Conservation (phyloP, 768 basidiomycete species). For the Lactarius sp. region DNA sequence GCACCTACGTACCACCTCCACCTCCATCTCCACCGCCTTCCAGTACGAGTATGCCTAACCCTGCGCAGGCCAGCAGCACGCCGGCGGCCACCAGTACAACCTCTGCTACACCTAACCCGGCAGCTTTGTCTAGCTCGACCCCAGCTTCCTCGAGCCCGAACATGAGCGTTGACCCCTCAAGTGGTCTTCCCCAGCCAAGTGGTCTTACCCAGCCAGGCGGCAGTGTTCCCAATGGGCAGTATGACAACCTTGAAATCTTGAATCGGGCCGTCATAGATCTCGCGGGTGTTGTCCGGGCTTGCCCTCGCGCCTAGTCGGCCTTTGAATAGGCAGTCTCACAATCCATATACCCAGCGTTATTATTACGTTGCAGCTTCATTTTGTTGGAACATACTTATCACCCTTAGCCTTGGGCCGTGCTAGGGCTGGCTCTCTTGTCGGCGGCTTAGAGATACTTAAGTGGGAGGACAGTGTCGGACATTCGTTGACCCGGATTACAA, state of each 20-base stretch:
- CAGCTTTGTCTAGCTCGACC: background rate
- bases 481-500: slow-evolving; percentile 9
- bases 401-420: background rate
- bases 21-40: slow-evolving; percentile 9
- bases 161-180: background rate
- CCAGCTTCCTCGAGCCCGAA: background rate
- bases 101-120: background rate
- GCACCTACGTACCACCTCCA: background rate
- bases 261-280: slow-evolving; percentile 6
- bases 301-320: background rate
- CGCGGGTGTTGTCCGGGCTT: background rate
- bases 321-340: background rate
- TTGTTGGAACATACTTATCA: slow-evolving; percentile 9
- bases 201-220: slow-evolving; percentile 1
- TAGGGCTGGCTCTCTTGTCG: slow-evolving; percentile 7
- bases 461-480: background rate
- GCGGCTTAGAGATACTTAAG: background rate
- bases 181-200: slow-evolving; percentile 2
- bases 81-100: background rate
- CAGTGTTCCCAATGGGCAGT: background rate
- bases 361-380: slow-evolving; percentile 10
- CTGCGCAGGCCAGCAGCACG: background rate
- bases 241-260: background rate
- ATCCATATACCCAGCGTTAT: slow-evolving; percentile 14
- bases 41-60: background rate